Percentiles rank a stretch among this genome's conserved stretches.
These are phyloP conservation scores for Suillus hirtellus DNA, from an alignment of 768 basidiomycete species.

Conservation along the genomic window DNA sequence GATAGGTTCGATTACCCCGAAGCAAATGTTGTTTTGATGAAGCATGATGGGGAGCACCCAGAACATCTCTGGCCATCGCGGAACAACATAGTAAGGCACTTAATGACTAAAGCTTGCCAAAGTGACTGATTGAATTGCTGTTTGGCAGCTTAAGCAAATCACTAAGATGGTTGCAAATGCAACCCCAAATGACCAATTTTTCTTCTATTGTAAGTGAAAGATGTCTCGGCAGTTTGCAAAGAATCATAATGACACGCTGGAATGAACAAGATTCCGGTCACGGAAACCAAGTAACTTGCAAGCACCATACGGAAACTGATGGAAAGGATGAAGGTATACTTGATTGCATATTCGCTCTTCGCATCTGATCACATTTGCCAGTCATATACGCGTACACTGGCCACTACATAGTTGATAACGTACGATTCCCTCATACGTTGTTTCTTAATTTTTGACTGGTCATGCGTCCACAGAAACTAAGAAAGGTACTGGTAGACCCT, in stretches of 20 bases:
- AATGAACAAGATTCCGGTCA: constrained; percentile 48
- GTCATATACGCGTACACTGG: constrained; percentile 16
- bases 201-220: constrained; percentile 54
- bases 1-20: constrained; percentile 40
- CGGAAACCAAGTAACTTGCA: constrained; percentile 43
- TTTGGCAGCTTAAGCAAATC: constrained; percentile 42
- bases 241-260: not conserved
- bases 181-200: constrained; percentile 49
- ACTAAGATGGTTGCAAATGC: constrained; percentile 44
- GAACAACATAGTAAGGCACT: constrained; percentile 43
- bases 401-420: constrained; percentile 26
- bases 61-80: constrained; percentile 40
- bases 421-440: constrained; percentile 20
- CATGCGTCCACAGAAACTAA: constrained; percentile 20
- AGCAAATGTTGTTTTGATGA: constrained; percentile 43
- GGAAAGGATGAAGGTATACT: constrained; percentile 51
- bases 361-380: constrained; percentile 7
- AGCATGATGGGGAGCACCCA: constrained; percentile 36
- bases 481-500: constrained; percentile 23
- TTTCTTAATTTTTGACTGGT: constrained; percentile 15
- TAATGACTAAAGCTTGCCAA: not conserved
- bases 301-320: constrained; percentile 48
- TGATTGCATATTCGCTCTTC: not conserved
- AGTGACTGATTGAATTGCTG: not conserved
- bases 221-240: not conserved